These are phyloP conservation scores for Gynostemma pentaphyllum DNA, from an alignment of 306 rosid genomes.

Conservation along the genomic window DNA sequence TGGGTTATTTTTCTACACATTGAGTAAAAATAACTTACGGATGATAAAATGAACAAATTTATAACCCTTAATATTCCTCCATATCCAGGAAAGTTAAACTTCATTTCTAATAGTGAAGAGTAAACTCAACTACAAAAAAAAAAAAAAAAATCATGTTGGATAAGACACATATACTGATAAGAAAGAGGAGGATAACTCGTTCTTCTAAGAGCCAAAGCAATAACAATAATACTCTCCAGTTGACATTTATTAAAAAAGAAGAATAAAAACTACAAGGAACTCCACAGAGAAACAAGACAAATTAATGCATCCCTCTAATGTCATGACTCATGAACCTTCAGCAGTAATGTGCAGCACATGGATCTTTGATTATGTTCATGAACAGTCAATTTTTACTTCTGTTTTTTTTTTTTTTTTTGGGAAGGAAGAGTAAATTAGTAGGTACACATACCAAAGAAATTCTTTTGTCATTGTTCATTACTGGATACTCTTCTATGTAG, in stretches of 20 bases:
- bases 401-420: neutral
- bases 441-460: conserved; percentile 27
- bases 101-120: neutral
- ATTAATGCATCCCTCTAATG: neutral
- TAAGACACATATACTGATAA: neutral
- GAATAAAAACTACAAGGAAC: neutral
- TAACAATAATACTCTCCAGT: neutral
- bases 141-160: neutral
- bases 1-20: too few relatives aligned
- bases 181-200: neutral
- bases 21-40: neutral
- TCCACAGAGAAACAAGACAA: neutral
- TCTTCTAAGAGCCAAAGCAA: neutral
- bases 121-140: neutral
- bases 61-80: neutral
- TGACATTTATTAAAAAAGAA: neutral
- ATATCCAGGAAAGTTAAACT: too few relatives aligned
- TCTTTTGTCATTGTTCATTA: conserved; percentile 14
- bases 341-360: neutral
- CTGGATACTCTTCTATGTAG: conserved; percentile 20
- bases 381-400: neutral
- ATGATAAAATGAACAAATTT: neutral
- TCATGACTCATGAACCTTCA: neutral
- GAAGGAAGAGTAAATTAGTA: neutral
- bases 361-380: neutral